Percentiles rank a stretch among this genome's conserved stretches.
phyloP scores from a whole-genome alignment of 257 asterid species.

The Dorcoceras hygrometricum region DNA sequence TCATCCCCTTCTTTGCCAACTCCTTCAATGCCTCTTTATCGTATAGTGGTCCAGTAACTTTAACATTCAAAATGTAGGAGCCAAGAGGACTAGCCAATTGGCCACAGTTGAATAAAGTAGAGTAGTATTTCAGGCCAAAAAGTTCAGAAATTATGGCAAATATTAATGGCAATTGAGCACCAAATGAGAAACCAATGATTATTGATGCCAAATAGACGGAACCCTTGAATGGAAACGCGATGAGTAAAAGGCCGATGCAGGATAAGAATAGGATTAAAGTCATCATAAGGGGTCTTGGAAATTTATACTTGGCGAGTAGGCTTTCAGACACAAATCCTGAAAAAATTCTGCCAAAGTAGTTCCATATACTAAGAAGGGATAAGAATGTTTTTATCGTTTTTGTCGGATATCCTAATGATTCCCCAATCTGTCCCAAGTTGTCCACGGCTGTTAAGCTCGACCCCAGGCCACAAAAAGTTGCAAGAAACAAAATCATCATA shows the following conservation, averaged over 20 bases:
- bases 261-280: slow-evolving; percentile 60
- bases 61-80: slow-evolving; percentile 63
- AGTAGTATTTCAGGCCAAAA: slow-evolving; percentile 63
- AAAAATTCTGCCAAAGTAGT: slow-evolving; percentile 70
- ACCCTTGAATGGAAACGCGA: slow-evolving; percentile 67
- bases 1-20: slow-evolving; percentile 48
- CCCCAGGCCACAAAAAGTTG: slow-evolving; percentile 72
- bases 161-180: slow-evolving; percentile 63
- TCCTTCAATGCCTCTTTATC: slow-evolving; percentile 62
- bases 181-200: slow-evolving; percentile 74
- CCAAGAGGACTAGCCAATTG: slow-evolving; percentile 79
- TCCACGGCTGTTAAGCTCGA: slow-evolving; percentile 74
- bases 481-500: slow-evolving; percentile 52
- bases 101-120: slow-evolving; percentile 75
- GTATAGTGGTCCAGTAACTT: slow-evolving; percentile 56
- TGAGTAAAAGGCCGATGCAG: slow-evolving; percentile 55
- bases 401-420: slow-evolving; percentile 65
- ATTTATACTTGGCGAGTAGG: slow-evolving; percentile 48
- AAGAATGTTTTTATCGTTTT: slow-evolving; percentile 60
- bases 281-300: slow-evolving; percentile 70
- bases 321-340: slow-evolving; percentile 68
- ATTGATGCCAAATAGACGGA: slow-evolving; percentile 62
- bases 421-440: slow-evolving; percentile 77
- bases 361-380: slow-evolving; percentile 76
- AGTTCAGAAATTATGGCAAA: slow-evolving; percentile 66